phyloP scores from a whole-genome alignment of 495 filamentous ascomycete species.

The Hyaloscypha variabilis region DNA sequence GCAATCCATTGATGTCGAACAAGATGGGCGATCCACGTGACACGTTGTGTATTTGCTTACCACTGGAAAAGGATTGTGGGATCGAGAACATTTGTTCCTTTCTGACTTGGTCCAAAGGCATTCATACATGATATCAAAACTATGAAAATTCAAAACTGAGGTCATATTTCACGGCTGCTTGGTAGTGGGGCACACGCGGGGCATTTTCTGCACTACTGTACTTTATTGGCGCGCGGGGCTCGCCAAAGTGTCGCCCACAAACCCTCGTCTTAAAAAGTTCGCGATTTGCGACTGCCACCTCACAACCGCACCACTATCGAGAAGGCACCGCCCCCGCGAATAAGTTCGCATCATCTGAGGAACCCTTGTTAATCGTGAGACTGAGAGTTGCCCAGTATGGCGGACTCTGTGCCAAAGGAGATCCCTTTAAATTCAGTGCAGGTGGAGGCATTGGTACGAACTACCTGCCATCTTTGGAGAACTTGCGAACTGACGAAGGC shows the following conservation, averaged over 20 bases:
- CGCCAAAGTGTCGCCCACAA: conserved; percentile 7
- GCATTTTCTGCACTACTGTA: not conserved
- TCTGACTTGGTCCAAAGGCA: not conserved
- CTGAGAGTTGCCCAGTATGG: conserved; percentile 28
- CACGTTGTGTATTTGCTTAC: not conserved
- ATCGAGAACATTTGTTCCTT: not conserved
- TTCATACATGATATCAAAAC: not conserved
- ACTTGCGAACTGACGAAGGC: conserved; percentile 31
- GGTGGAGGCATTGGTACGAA: conserved; percentile 74
- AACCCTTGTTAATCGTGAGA: not conserved
- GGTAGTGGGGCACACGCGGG: not conserved
- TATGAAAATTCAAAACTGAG: not conserved
- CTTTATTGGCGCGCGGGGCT: not conserved
- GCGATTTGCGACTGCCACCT: conserved; percentile 6
- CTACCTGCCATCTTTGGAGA: conserved; percentile 21
- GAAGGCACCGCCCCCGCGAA: not conserved
- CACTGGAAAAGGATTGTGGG: not conserved
- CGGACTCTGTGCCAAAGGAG: conserved; percentile 44
- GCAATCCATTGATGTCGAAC: not conserved
- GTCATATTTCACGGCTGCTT: too few species aligned
- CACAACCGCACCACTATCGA: not conserved
- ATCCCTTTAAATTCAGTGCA: conserved; percentile 71
- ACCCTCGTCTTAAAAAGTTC: conserved; percentile 14
- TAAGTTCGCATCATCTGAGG: not conserved
- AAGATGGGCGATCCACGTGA: not conserved